Base-by-base conservation (phyloP, 768 basidiomycete genomes). In the Mycena rosella region DNA sequence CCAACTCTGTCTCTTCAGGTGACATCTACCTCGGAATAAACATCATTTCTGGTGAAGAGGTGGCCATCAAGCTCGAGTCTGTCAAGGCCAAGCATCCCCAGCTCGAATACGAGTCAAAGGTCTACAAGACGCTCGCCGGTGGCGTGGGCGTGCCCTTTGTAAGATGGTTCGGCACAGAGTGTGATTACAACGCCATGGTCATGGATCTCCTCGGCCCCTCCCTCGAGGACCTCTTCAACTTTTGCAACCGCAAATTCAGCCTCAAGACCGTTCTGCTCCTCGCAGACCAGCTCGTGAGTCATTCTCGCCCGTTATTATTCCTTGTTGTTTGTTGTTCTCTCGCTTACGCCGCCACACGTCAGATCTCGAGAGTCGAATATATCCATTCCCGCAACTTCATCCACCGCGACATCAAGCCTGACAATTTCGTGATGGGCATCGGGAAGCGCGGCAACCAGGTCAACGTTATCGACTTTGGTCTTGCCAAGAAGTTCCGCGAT, bases 31-130 rank as follows among this genome's bases (percentile, higher is more conserved):
- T 99, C 69, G 98, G 98, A 64, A 97, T 98, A 81, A 99, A 99
- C 87, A 98, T 99, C 85, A 98, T 99, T 78, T 98, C 97, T 20
- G 97, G 97, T 27, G 98, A 99, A 79, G 98, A 99, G 79, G 97
- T 99, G 68, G 98, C 96, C 78, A 99, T 99, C 88, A 99, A 99
- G 83, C 94, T 99, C 74, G 98, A 99, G 83, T 98, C 97, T 2
- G 96, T 99, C 80, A 99, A 99, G 82, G 98, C 98, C 73, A 99
- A 99, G 81, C 98, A 99, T 74, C 98, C 98, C n/a, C 98, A 99
- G 82, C 92, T 99, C 75, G 98, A 99, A 80, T 99, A 99, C 78
- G 97, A 99, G 82, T 92, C 91, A 72, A 93, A 94, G 80, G 93
- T 94, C 53, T 93, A 92, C 84, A 99, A 98, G 90, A 96, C 95